A percentile compares a stretch with the other conserved stretches of the same genome.
Evolutionary conservation across 2,329 filamentous ascomycete genomes (phyloP).

Genomic region (Alternaria novae-zelandiae): DNA sequence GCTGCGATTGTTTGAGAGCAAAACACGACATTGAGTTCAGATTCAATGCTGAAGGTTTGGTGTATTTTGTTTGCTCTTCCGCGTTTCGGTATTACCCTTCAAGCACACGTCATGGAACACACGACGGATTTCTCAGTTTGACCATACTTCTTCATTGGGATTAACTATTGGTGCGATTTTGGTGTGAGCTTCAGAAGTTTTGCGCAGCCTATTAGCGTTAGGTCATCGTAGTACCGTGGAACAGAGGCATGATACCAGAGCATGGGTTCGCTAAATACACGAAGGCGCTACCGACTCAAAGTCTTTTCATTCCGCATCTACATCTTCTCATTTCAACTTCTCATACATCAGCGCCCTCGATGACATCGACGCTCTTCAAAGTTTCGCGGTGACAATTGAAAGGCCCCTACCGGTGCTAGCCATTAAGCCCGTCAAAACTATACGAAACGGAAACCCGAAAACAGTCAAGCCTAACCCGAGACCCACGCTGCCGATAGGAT

Average conservation of each 20-base stretch:
- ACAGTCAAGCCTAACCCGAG: not conserved
- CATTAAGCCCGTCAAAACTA: not conserved
- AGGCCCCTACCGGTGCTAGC: not conserved
- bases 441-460: not conserved
- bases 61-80: not conserved
- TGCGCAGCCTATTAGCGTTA: not conserved
- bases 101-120: too few relatives aligned
- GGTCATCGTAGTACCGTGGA: not conserved
- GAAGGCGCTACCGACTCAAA: not conserved
- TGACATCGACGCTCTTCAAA: not conserved
- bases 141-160: not conserved
- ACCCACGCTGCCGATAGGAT: not conserved
- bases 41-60: not conserved
- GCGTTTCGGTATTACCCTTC: not conserved
- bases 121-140: not conserved
- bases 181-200: not conserved
- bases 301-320: not conserved
- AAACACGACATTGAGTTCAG: too few relatives aligned
- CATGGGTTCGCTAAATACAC: not conserved
- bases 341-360: not conserved
- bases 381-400: not conserved
- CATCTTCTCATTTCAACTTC: not conserved
- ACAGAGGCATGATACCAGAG: not conserved
- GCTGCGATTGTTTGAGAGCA: not conserved
- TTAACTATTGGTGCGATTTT: rapidly evolving